A percentile compares a stretch with the other conserved stretches of the same genome.
Conservation (phyloP, 1,284 basidiomycete species). For the Moniliophthora roreri region DNA sequence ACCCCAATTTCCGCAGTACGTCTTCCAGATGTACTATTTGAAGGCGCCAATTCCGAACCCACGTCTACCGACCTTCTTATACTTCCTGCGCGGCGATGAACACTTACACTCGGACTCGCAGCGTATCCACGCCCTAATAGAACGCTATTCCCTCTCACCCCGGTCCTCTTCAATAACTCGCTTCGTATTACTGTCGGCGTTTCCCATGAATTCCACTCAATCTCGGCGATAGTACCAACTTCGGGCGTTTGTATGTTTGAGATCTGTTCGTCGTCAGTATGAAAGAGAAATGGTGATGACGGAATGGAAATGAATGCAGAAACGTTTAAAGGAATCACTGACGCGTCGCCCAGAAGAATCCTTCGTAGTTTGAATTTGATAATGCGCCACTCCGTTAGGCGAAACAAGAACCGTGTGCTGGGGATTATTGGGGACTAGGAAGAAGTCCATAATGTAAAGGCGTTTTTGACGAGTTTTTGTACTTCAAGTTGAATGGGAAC, state of each 20-base stretch:
- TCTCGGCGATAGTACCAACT: conserved; percentile 44
- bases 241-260: conserved; percentile 10
- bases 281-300: too few species aligned
- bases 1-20: too few species aligned
- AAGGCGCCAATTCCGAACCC: neutral
- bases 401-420: conserved; percentile 48
- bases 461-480: neutral
- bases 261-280: too few species aligned
- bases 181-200: conserved; percentile 43
- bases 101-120: neutral
- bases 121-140: too few species aligned
- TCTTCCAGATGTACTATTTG: too few species aligned
- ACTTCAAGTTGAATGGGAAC: too few species aligned
- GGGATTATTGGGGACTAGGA: conserved; percentile 49
- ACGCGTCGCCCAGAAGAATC: conserved; percentile 29
- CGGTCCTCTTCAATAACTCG: conserved; percentile 32
- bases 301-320: too few species aligned
- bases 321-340: conserved; percentile 21
- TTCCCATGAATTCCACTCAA: conserved; percentile 44
- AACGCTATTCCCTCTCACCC: conserved; percentile 19
- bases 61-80: too few species aligned
- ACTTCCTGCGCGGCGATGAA: neutral
- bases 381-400: conserved; percentile 46
- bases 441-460: conserved; percentile 41
- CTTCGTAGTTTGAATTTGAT: conserved; percentile 41